Conservation (phyloP, 257 asterid genomes). For the Solanum medicagineum region DNA sequence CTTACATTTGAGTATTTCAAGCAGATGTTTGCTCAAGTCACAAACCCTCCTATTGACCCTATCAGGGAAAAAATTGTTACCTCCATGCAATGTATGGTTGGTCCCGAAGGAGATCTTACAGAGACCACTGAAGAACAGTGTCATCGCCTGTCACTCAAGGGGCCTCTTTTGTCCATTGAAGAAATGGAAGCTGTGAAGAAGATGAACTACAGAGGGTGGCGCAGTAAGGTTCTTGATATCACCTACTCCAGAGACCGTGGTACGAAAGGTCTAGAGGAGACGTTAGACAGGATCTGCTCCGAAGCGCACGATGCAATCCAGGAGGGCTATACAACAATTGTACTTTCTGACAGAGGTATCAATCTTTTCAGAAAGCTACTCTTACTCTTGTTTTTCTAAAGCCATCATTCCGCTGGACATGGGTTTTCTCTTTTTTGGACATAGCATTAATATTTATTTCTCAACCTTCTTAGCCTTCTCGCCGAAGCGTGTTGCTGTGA, state of each 20-base stretch:
- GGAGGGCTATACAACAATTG: conserved; percentile 80
- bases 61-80: conserved; percentile 98
- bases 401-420: background rate
- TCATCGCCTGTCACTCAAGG: conserved; percentile 84
- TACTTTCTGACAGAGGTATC: conserved; percentile 94
- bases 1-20: conserved; percentile 89
- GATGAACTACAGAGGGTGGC: conserved; percentile 96
- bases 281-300: conserved; percentile 74
- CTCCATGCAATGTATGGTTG: conserved; percentile 96
- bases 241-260: conserved; percentile 67
- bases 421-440: background rate
- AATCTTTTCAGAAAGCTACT: background rate
- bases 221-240: conserved; percentile 82
- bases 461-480: conserved; percentile 59
- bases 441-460: background rate
- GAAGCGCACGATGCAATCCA: conserved; percentile 85
- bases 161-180: conserved; percentile 72
- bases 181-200: conserved; percentile 90
- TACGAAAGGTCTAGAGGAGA: conserved; percentile 82
- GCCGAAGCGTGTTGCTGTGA: conserved; percentile 66
- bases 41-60: conserved; percentile 98
- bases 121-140: conserved; percentile 98
- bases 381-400: background rate
- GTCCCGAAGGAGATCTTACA: conserved; percentile 99
- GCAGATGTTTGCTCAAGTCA: conserved; percentile 99